Base-by-base conservation (phyloP, 2,329 filamentous ascomycete genomes). In the Claviceps pusilla region DNA sequence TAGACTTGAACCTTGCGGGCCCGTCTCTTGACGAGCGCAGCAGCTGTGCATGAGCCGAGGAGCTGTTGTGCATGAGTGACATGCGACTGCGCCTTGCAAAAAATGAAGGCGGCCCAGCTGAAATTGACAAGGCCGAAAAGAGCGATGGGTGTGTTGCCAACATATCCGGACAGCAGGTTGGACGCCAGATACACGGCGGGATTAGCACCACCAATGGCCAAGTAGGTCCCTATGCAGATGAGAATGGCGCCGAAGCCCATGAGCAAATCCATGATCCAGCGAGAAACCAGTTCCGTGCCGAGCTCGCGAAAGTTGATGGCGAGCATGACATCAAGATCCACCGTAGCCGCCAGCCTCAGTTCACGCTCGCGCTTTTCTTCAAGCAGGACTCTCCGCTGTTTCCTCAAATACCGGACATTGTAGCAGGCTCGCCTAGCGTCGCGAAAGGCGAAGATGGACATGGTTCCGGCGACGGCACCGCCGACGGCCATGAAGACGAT, bases 91-190 rank as follows among this genome's bases (percentile, higher is more conserved):
- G 74, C 74, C 14, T 72, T 69, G 1, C 52, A 50, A 35, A 69
- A 70, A 1, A 79, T 62, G 56, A 69, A 73, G 0, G 58, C 58
- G 0, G 74, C 75, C 77, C 76, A 80, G 5, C 64, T 51, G 0
- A 70, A 68, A 59, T 78, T 80, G 46, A 71, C 53, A 0, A 78
- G 52, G 2, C 75, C 77, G 49, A 73, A 80, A 0, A 73, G 29
- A 0, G 75, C 75, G 2, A 75, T 70, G 1, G 74, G 70, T 0
- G 70, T 66, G 55, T 80, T 80, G 2, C 77, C 77, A 19, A 80
- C 66, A 56, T 78, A 79, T 1, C 77, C 77, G 0, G 77, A 78
- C 0, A 80, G 61, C 2, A 79, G 61, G 54, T 80, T 80, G 59
- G 73, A 77, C 0, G 73, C 71, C 0, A 64, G 4, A 54, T 64